These are phyloP conservation scores for Arabidopsis lyrata DNA, from an alignment of 441 rosid species.

Conservation along the genomic window DNA sequence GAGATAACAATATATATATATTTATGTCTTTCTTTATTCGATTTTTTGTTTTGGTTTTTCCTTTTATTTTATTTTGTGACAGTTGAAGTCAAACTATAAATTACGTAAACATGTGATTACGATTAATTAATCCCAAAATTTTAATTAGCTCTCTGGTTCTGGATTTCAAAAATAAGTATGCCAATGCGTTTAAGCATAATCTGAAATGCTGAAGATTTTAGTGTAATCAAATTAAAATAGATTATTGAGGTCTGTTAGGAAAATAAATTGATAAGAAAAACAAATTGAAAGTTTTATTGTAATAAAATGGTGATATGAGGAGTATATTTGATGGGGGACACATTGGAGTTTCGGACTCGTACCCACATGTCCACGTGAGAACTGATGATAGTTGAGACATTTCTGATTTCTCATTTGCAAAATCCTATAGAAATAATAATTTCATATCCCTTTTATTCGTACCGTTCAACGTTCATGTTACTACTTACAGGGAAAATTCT, in stretches of 20 bases:
- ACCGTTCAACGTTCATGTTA: conserved; percentile 26
- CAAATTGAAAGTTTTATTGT: background rate
- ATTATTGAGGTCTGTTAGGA: background rate
- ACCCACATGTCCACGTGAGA: conserved; percentile 43
- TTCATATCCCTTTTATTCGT: conserved; percentile 5
- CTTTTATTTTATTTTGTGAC: background rate
- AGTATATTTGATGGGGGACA: conserved; percentile 27
- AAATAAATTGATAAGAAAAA: background rate
- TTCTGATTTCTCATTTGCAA: conserved; percentile 36
- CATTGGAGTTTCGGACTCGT: conserved; percentile 34
- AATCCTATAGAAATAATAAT: background rate
- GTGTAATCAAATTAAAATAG: background rate
- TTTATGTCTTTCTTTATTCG: conserved; percentile 1
- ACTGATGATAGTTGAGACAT: background rate
- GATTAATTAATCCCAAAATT: background rate
- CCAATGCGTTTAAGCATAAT: background rate
- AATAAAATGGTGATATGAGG: background rate
- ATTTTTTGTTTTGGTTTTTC: background rate
- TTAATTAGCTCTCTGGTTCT: background rate
- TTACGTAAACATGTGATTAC: conserved; percentile 9
- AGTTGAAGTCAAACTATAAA: conserved; percentile 30
- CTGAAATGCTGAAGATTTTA: background rate
- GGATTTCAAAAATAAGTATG: background rate
- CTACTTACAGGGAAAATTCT: conserved; percentile 1
- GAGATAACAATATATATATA: background rate